Conservation (phyloP, 768 basidiomycete genomes). For the Melanogaster broomeanus region DNA sequence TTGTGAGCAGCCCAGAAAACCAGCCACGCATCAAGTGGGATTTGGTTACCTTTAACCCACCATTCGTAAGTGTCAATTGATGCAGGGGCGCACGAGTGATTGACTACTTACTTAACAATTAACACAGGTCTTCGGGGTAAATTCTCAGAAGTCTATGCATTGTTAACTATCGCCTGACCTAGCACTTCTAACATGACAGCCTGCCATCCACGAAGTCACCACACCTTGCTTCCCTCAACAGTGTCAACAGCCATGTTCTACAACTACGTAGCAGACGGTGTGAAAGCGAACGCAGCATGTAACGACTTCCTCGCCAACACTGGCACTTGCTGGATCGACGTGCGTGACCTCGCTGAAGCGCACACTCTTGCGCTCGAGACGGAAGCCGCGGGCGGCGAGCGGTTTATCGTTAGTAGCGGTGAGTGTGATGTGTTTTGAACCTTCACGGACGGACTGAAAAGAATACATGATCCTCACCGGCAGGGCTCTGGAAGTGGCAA, state of each 20-base stretch:
- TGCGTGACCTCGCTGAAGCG: slow-evolving; percentile 55
- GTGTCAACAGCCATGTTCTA: slow-evolving; percentile 39
- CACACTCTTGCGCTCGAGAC: slow-evolving; percentile 55
- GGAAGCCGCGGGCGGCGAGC: slow-evolving; percentile 53
- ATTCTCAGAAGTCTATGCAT: not conserved
- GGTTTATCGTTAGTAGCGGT: slow-evolving; percentile 52
- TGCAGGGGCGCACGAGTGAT: not conserved
- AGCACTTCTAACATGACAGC: slow-evolving; percentile 25
- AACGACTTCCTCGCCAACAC: slow-evolving; percentile 25
- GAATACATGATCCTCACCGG: not conserved
- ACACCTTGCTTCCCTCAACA: slow-evolving; percentile 38
- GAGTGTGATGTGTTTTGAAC: not conserved
- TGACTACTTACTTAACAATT: not conserved
- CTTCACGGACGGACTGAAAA: not conserved
- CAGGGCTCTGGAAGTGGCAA: slow-evolving; percentile 33
- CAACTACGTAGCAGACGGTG: slow-evolving; percentile 28
- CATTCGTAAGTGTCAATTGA: slow-evolving; percentile 29
- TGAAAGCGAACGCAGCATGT: slow-evolving; percentile 19
- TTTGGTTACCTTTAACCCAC: slow-evolving; percentile 41
- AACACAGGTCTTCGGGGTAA: slow-evolving; percentile 32
- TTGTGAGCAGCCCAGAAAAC: slow-evolving; percentile 31
- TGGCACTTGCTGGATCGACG: slow-evolving; percentile 46
- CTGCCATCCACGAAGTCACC: slow-evolving; percentile 43
- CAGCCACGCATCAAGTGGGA: slow-evolving; percentile 39
- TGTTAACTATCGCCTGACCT: not conserved